phyloP scores from a whole-genome alignment of 306 rosid species.

The Cucurbita ficifolia region DNA sequence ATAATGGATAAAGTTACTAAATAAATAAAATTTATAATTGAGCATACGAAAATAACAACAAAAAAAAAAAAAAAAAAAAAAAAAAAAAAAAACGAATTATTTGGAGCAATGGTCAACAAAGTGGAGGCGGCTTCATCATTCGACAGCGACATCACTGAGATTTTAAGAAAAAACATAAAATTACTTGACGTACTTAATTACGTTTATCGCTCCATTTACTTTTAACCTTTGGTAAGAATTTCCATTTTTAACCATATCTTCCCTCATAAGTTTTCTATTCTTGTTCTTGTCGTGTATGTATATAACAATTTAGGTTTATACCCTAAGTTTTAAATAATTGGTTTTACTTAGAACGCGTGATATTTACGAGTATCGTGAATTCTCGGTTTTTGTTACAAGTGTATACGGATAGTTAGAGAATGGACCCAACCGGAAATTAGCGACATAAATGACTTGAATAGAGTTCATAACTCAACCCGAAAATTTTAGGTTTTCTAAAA shows the following conservation, averaged over 20 bases:
- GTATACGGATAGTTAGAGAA: no score
- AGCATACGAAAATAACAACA: neutral
- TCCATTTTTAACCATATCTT: neutral
- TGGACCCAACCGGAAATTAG: no score
- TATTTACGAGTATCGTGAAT: no score
- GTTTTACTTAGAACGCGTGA: no score
- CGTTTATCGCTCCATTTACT: neutral
- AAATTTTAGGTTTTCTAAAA: no score
- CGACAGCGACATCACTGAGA: neutral
- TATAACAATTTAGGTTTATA: no score
- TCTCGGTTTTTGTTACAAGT: no score
- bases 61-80: neutral
- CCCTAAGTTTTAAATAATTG: no score
- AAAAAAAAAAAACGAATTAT: neutral
- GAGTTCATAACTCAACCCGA: no score
- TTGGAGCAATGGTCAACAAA: neutral
- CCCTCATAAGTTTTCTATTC: neutral
- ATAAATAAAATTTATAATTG: neutral
- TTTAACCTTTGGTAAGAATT: neutral
- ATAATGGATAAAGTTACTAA: no score
- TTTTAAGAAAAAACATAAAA: neutral
- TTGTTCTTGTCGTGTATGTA: neutral
- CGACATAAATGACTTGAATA: no score
- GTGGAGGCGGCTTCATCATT: slow-evolving; percentile 4
- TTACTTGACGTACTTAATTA: neutral